Evolutionary conservation across 192 early-diverging fungal genomes (phyloP).

Genomic region (Backusella tuberculispora): DNA sequence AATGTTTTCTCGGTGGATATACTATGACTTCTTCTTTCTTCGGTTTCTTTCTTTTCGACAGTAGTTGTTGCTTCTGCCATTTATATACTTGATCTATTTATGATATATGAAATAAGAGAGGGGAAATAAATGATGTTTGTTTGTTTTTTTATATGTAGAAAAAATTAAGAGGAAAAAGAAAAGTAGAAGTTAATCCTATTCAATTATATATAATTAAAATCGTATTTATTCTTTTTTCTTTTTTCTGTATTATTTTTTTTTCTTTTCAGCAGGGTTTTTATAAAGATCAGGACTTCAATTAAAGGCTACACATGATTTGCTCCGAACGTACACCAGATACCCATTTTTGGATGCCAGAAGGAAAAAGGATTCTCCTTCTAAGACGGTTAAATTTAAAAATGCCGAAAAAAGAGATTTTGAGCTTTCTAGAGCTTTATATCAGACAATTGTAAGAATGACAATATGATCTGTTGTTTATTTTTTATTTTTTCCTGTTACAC

Average conservation of each 20-base stretch:
- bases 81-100: too few species aligned
- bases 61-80: too few species aligned
- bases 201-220: not conserved
- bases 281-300: conserved; percentile 1
- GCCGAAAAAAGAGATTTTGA: conserved; percentile 11
- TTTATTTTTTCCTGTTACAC: too few species aligned
- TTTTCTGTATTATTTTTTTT: too few species aligned
- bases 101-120: too few species aligned
- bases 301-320: conserved; percentile 4
- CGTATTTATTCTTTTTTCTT: not conserved
- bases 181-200: not conserved
- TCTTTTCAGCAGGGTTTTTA: not conserved
- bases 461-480: not conserved
- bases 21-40: too few species aligned
- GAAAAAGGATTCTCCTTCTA: conserved; percentile 9
- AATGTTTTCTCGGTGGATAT: too few species aligned
- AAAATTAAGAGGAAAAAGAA: too few species aligned
- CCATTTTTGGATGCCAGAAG: conserved; percentile 1
- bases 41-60: too few species aligned
- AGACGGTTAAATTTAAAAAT: conserved; percentile 4
- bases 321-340: conserved; percentile 4
- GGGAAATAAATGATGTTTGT: too few species aligned
- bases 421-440: not conserved
- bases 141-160: too few species aligned
- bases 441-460: not conserved